These are phyloP conservation scores for Dendrobium officinale DNA, from an alignment of 106 monocot genomes.

Conservation along the genomic window DNA sequence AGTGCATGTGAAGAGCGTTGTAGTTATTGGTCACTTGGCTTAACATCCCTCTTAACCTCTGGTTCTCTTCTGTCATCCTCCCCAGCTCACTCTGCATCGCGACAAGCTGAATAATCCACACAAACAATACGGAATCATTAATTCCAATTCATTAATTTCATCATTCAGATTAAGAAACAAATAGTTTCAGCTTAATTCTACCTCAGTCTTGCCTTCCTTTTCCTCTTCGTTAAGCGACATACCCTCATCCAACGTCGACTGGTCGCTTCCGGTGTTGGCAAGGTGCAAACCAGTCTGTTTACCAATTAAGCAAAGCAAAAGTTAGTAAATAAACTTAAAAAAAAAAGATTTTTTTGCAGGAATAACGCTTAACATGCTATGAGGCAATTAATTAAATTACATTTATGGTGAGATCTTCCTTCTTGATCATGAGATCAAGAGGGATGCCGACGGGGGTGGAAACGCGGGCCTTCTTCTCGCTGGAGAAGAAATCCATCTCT, in stretches of 20 bases:
- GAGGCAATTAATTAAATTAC: conserved; percentile 11
- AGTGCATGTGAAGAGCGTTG: conserved; percentile 60
- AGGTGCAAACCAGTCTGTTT: conserved; percentile 57
- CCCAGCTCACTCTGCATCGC: conserved; percentile 43
- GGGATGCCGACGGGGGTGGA: neutral
- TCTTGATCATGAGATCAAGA: conserved; percentile 26
- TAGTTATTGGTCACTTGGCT: conserved; percentile 57
- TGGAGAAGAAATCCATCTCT: conserved; percentile 87
- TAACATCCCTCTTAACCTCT: conserved; percentile 43
- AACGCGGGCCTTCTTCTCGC: conserved; percentile 37
- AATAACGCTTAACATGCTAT: neutral
- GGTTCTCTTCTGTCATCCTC: conserved; percentile 72
- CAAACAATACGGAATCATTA: neutral
- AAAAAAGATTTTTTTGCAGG: neutral
- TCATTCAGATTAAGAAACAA: neutral
- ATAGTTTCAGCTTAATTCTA: neutral
- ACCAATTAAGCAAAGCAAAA: neutral
- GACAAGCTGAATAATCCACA: conserved; percentile 23
- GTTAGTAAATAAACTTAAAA: neutral
- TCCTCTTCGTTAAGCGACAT: conserved; percentile 20
- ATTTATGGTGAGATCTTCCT: conserved; percentile 59
- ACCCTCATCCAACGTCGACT: conserved; percentile 30
- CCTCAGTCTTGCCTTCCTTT: conserved; percentile 49
- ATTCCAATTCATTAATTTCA: neutral
- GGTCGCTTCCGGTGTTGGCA: conserved; percentile 55